Percentiles rank a stretch among this genome's conserved stretches.
These are phyloP conservation scores for Colletotrichum kahawae DNA, from an alignment of 2,329 filamentous ascomycete species.

Conservation along the genomic window DNA sequence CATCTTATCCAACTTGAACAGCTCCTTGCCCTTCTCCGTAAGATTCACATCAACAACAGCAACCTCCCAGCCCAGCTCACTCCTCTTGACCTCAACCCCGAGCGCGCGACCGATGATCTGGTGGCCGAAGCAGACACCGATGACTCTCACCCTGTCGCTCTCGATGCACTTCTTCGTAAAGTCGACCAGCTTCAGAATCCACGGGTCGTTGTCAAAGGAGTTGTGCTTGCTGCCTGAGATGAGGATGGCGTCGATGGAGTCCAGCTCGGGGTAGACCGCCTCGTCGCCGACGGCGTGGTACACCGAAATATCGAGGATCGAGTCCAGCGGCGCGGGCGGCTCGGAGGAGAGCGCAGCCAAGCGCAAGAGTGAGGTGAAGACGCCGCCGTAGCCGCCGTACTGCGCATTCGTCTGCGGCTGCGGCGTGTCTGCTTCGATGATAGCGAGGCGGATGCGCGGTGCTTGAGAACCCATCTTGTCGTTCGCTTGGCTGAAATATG, in stretches of 20 bases:
- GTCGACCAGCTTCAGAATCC: slow-evolving; percentile 77
- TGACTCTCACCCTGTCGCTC: slow-evolving; percentile 68
- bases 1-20: slow-evolving; percentile 71
- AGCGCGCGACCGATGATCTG: slow-evolving; percentile 81
- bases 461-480: slow-evolving; percentile 24
- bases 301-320: slow-evolving; percentile 62
- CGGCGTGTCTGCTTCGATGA: slow-evolving; percentile 88
- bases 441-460: slow-evolving; percentile 74
- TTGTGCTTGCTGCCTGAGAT: slow-evolving; percentile 79
- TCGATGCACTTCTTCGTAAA: slow-evolving; percentile 66
- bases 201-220: slow-evolving; percentile 74
- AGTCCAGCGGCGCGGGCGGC: slow-evolving; percentile 42
- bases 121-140: slow-evolving; percentile 88
- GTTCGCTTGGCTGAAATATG: not conserved
- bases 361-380: slow-evolving; percentile 67
- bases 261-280: slow-evolving; percentile 72
- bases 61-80: slow-evolving; percentile 79
- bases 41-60: slow-evolving; percentile 73
- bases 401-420: slow-evolving; percentile 65
- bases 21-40: slow-evolving; percentile 70
- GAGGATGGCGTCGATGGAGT: slow-evolving; percentile 80
- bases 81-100: slow-evolving; percentile 69
- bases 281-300: slow-evolving; percentile 74
- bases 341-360: slow-evolving; percentile 54
- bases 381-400: slow-evolving; percentile 75